Evolutionary conservation across 345 rosid species (phyloP), one percentile per base, ranked within the genome.

Genomic region (Abelmoschus esculentus): DNA sequence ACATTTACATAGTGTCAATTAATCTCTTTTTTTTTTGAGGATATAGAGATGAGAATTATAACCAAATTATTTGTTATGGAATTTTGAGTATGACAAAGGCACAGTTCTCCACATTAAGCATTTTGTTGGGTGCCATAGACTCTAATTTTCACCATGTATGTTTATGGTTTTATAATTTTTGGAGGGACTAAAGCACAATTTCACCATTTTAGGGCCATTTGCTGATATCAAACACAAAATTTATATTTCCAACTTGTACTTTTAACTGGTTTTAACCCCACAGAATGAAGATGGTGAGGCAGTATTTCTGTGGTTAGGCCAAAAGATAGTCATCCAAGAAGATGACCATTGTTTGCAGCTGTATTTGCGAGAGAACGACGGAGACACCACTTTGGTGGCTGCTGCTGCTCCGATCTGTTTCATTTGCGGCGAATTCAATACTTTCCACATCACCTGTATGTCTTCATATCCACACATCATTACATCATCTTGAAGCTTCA

Each of bases 381-480:
- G 54, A 63, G 74, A 54, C 59, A n/a, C 34, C 62, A 3, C 5
- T 36, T 6, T 15, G 19, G 44, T 32, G 32, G 65, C 36, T 12
- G 46, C 46, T 2, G 46, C 12, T 12, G 52, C 52, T 8, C 50
- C 50, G 3, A 40, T 54, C 13, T 19, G 72, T 69, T 22, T 44
- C 14, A 56, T 42, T 40, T 69, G 22, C 3, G 63, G 58, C 13
- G 52, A 52, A 36, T 52, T 72, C 34, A 71, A 19, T 7, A 71
- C 17, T 11, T 49, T 50, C 74, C 74, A 71, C 74, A 71, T 61
- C 50, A 71, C 74, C 68, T 71, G 59, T 17, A 71, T 67, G 28
- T 71, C 74, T 34, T 49, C 55, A n/a, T 72, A 72, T 28, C 67
- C 74, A 22, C 74, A 72, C 67, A 18, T 62, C 52, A 47, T 65